Evolutionary conservation across 1,284 basidiomycete genomes (phyloP), one percentile per base, ranked within the genome.

Genomic region (Phlebopus sp.): DNA sequence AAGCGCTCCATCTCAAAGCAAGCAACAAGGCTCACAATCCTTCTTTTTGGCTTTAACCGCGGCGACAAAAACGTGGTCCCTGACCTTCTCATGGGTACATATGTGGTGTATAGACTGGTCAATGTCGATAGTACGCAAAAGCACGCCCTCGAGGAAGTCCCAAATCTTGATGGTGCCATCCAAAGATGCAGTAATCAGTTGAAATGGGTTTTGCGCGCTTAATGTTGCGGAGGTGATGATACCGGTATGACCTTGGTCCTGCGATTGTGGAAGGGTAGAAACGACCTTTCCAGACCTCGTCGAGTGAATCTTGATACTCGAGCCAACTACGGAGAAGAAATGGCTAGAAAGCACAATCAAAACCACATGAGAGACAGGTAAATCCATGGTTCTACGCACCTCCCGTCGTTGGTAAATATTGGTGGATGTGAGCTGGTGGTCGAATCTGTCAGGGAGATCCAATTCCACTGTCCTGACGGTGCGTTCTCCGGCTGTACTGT

Each of bases 81-180:
- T 81, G 64, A 82, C 78, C 49, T 73, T 74, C 50, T 82, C 75
- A 63, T 91, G 85, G 1, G 80, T 79, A 47, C 84, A 82, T 54
- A 95, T 71, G 55, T 83, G 79, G 47, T 83, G 77, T 55, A 97
- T 85, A 5, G 91, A 82, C 50, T 86, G 79, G 36, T 76, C 77
- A 37, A 90, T 60, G 50, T 79, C 73, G 48, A 95, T 78, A 1
- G 84, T 88, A 54, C 86, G 82, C 47, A 97, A 73, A 13, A 97
- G 71, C 3, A 78, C 74, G 1, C 86, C 94, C 54, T 97, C 94
- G 44, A 96, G 73, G 66, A 90, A 96, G 70, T 98, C 93, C 96
- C 96, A 98, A 10, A 96, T 73, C 64, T 91, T 84, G 55, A 98
- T 69, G 21, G 78, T 79, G 10, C 95, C 96, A 59, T 95, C 90